Evolutionary conservation across 2,329 filamentous ascomycete species (phyloP), one percentile per base, ranked within the genome.

Genomic region (Gnomoniopsis sp.): DNA sequence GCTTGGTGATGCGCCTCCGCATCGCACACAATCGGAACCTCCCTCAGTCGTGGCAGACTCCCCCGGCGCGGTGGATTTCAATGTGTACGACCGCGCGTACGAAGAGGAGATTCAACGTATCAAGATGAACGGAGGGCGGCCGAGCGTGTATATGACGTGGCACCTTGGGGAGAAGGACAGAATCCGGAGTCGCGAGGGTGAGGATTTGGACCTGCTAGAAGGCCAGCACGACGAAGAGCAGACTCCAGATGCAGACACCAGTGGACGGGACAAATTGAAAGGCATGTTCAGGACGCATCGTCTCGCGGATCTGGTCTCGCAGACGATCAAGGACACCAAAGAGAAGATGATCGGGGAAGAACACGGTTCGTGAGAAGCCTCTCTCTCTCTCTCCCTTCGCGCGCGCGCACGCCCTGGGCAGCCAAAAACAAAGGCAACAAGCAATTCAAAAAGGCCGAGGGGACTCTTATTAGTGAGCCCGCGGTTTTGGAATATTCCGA

Each of bases 1-100:
- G 3, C 4, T 22, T 12, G 78, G 81, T 2, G 70, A 72, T 26
- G 77, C 83, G 61, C 77, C 77, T 19, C 79, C 78, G 65, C 67
- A 70, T 49, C 70, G 68, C 44, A 72, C 75, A 56, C 69, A 73
- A 23, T 65, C 70, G 11, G 73, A 72, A 15, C 72, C 73, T 2
- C 57, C 65, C 41, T 72, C 80, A 22, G 71, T 88, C 4, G 87
- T 96, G 44, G 90, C 90, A 33, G 92, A 96, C 72, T 96, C 90
- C 1, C 93, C 93, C 2, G 88, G 88, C 0, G 88, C 88, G 1
- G 89, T 90, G 6, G 91, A 96, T 61, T 91, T 91, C 66, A 87
- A 95, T 68, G 88, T 98, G 59, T 97, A 96, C 71, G 91, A 96
- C 71, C 85, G 83, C 1, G 93, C 93, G 0, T 97, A 96, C 70